Base-by-base conservation (phyloP, 2,329 filamentous ascomycete species). In the Arthrobotrys sinensis region DNA sequence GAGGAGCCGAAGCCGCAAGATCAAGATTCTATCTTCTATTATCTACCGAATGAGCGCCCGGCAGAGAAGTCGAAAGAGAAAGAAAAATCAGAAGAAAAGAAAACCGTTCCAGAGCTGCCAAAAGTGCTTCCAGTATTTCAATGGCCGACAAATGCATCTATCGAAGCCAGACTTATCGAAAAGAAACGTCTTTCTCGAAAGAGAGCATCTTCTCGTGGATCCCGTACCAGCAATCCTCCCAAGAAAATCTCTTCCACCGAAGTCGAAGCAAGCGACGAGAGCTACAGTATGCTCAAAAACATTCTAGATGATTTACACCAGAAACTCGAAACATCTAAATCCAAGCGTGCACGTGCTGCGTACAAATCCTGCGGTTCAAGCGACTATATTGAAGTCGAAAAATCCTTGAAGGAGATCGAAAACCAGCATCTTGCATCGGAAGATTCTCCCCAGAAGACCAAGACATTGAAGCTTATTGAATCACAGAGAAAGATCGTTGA, bases 121-220 rank as follows among this genome's bases (percentile, higher is more conserved):
- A 46, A 65, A 12, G 69, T 73, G 1, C 69, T 73, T 19, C 69
- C 69, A 14, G 69, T 73, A 21, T 73, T 73, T 21, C 69, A 73
- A 16, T 73, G 69, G 69, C 60, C 45, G 16, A 73, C 69, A 21
- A 53, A 73, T 4, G 63, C 69, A 38, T 57, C 69, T 1, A 36
- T 38, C 11, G 38, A 66, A 46, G 50, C 50, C 2, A 43, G 43
- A n/a, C 5, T 24, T 12, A 73, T 73, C 8, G 69, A 66, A 19
- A 60, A 64, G 50, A 36, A 73, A 34, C 8, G 14, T n/a, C 38
- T 45, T 16, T 24, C 16, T 38, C 19, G 24, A 3, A 66, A 55
- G 16, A 57, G 38, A 32, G 40, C 57, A 7, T 14, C 45, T 4
- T 34, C 45, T 1, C n/a, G 53, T 12, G 43, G 53, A 7, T 48